Evolutionary conservation across 345 rosid genomes (phyloP).

Genomic region (Aegle marmelos): DNA sequence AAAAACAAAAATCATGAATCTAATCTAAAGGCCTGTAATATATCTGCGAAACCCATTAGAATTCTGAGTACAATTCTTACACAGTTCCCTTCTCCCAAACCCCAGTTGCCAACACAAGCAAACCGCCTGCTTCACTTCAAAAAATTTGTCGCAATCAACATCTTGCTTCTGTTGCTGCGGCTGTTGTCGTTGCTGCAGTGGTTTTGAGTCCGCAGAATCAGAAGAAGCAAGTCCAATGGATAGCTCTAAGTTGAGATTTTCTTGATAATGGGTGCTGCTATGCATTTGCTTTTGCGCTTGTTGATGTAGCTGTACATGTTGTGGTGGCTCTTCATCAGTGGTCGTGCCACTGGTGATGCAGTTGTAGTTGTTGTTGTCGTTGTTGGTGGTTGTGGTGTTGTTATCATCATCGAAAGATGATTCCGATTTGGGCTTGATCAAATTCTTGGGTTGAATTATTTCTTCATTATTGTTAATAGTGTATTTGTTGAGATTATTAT

Average conservation of each 20-base stretch:
- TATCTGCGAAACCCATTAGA: constrained; percentile 29
- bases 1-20: background rate
- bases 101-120: constrained; percentile 59
- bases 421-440: constrained; percentile 20
- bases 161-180: background rate
- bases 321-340: constrained; percentile 48
- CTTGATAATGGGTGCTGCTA: background rate
- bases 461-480: background rate
- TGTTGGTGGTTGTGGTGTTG: constrained; percentile 18
- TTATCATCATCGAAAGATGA: constrained; percentile 25
- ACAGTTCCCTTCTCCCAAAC: constrained; percentile 28
- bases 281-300: background rate
- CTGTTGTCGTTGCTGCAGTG: background rate
- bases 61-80: constrained; percentile 39
- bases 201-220: constrained; percentile 47
- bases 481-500: background rate
- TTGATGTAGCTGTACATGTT: background rate
- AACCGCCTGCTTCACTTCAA: constrained; percentile 19
- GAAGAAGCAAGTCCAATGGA: constrained; percentile 37
- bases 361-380: constrained; percentile 25
- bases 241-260: constrained; percentile 46
- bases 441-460: background rate
- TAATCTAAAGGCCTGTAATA: constrained; percentile 15
- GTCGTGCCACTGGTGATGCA: constrained; percentile 52
- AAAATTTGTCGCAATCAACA: background rate